phyloP scores from a whole-genome alignment of 805 yeast genomes.

The Saturnispora silvae region DNA sequence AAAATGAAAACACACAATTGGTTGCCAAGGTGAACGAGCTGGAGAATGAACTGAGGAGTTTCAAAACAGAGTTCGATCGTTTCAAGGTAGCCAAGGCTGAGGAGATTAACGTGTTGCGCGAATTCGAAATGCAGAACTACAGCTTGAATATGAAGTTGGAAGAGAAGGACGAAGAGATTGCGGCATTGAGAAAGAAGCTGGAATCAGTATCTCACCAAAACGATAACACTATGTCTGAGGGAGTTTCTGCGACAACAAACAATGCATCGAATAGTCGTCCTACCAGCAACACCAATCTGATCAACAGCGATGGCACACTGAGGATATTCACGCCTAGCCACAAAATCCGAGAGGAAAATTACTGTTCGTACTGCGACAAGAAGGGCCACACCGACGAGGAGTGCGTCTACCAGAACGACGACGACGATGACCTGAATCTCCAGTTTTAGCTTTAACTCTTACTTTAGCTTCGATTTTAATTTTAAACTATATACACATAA shows the following conservation, averaged over 20 bases:
- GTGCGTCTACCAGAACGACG: conserved; percentile 74
- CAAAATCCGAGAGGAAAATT: conserved; percentile 54
- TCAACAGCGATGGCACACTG: conserved; percentile 15
- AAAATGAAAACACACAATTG: too few species aligned
- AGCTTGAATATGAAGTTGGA: conserved; percentile 12
- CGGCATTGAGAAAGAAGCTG: not conserved
- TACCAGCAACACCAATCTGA: too few species aligned
- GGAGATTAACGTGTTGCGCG: conserved; percentile 12
- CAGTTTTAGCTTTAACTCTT: conserved; percentile 13
- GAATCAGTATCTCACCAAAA: not conserved
- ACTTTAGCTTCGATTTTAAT: conserved; percentile 9
- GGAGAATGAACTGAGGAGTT: not conserved
- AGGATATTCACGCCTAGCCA: conserved; percentile 37
- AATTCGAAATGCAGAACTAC: conserved; percentile 14
- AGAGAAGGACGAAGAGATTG: conserved; percentile 2
- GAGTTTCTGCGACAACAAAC: too few species aligned
- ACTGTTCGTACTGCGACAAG: conserved; percentile 93
- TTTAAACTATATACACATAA: too few species aligned
- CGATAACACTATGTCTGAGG: too few species aligned
- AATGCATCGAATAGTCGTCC: too few species aligned
- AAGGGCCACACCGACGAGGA: conserved; percentile 81
- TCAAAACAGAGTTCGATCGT: conserved; percentile 5
- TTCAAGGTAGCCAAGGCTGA: conserved; percentile 11
- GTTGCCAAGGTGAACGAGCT: not conserved
- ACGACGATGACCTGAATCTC: conserved; percentile 13